Percentiles rank a stretch among this genome's conserved stretches.
These are phyloP conservation scores for Pleurotus platypus DNA, from an alignment of 768 basidiomycete species.

Conservation along the genomic window DNA sequence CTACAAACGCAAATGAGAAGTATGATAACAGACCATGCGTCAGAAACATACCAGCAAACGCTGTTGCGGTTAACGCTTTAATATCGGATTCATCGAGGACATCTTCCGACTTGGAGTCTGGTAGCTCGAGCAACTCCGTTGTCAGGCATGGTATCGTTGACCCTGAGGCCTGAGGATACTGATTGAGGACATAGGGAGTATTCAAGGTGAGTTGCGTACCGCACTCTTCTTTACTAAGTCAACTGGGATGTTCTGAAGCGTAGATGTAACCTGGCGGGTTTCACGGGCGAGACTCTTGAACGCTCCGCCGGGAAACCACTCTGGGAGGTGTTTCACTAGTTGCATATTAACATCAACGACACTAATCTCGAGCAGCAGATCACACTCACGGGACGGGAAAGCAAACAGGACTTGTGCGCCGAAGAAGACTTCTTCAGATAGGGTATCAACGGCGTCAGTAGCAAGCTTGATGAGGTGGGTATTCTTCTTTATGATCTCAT, in stretches of 20 bases:
- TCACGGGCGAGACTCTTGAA: neutral
- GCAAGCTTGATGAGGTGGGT: constrained; percentile 3
- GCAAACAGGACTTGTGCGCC: constrained; percentile 4
- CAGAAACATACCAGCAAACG: constrained; percentile 1
- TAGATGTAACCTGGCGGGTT: neutral
- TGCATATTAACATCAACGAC: no score
- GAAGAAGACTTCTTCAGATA: constrained; percentile 5
- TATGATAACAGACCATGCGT: neutral
- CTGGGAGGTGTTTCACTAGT: neutral
- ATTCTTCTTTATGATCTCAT: constrained; percentile 1
- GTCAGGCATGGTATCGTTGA: neutral
- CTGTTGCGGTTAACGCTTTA: constrained; percentile 5
- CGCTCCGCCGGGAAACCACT: constrained; percentile 4
- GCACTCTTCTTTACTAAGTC: neutral
- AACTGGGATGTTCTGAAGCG: constrained; percentile 1
- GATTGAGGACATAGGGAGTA: neutral
- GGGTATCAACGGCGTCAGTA: neutral
- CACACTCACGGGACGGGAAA: constrained; percentile 1
- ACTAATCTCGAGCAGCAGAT: neutral
- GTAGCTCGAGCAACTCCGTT: neutral
- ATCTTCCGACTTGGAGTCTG: neutral
- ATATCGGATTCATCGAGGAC: neutral
- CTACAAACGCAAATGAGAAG: neutral
- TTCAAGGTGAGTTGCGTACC: neutral
- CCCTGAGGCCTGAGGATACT: neutral